phyloP scores from a whole-genome alignment of 2,329 filamentous ascomycete species.

The Fusarium sp. region DNA sequence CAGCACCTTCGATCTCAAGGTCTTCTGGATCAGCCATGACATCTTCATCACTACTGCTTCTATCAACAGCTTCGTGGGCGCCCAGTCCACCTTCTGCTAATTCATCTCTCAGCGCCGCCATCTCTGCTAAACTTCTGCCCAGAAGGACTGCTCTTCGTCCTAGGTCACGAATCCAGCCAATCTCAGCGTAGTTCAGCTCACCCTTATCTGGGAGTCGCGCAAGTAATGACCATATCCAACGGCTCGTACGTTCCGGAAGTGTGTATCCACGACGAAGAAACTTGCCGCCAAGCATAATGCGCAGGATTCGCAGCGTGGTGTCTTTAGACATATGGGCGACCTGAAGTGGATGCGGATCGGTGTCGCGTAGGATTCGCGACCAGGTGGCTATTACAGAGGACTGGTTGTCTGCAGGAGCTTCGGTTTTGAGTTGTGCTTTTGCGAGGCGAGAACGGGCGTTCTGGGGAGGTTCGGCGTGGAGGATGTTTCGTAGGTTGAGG shows the following conservation, averaged over 20 bases:
- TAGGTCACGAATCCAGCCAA: conserved; percentile 80
- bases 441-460: conserved; percentile 64
- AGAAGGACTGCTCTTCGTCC: conserved; percentile 79
- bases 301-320: conserved; percentile 73
- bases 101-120: conserved; percentile 60
- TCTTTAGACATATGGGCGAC: conserved; percentile 73
- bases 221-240: conserved; percentile 88
- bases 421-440: conserved; percentile 64
- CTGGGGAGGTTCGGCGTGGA: conserved; percentile 67
- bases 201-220: conserved; percentile 79
- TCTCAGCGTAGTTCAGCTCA: conserved; percentile 78
- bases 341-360: conserved; percentile 69
- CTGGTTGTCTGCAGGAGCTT: conserved; percentile 63
- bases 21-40: conserved; percentile 50
- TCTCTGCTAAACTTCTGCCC: conserved; percentile 64
- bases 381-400: conserved; percentile 63
- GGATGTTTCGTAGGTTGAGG: conserved; percentile 67
- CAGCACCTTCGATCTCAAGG: conserved; percentile 46
- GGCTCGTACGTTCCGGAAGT: conserved; percentile 74
- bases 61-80: conserved; percentile 59
- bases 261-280: conserved; percentile 70
- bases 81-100: conserved; percentile 56
- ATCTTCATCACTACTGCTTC: conserved; percentile 55
- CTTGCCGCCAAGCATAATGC: conserved; percentile 72
- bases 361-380: conserved; percentile 62